Conservation (phyloP, 2,329 filamentous ascomycete species). For the Purpureocillium takamizusanense region DNA sequence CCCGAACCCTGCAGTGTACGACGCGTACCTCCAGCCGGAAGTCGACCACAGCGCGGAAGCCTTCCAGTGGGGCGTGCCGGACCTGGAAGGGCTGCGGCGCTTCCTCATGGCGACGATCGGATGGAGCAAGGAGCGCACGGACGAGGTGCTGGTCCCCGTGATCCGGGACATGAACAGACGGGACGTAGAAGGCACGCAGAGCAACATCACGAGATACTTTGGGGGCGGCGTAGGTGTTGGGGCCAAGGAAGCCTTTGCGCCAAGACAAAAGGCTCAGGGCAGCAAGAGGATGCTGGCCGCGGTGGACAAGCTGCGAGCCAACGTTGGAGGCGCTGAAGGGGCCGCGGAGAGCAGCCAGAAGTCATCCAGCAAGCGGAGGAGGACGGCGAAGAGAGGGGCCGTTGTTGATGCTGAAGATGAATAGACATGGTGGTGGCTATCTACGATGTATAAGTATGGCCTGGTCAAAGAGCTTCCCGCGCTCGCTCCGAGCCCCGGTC, state of each 20-base stretch:
- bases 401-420: slow-evolving; percentile 7
- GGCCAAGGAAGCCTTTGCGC: slow-evolving; percentile 58
- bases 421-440: slow-evolving; percentile 2
- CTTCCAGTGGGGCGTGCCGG: slow-evolving; percentile 95
- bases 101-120: slow-evolving; percentile 91
- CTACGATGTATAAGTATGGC: neutral
- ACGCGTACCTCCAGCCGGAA: slow-evolving; percentile 78
- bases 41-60: slow-evolving; percentile 69
- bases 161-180: slow-evolving; percentile 91
- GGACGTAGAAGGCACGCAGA: slow-evolving; percentile 83
- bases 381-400: slow-evolving; percentile 9
- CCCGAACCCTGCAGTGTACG: slow-evolving; percentile 66
- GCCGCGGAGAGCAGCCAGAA: slow-evolving; percentile 1
- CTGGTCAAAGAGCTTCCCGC: too few relatives aligned
- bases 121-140: slow-evolving; percentile 84
- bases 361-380: slow-evolving; percentile 15
- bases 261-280: slow-evolving; percentile 53
- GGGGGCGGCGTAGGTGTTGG: slow-evolving; percentile 64
- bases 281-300: slow-evolving; percentile 71
- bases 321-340: slow-evolving; percentile 7
- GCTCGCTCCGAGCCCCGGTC: too few relatives aligned
- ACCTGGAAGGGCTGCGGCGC: slow-evolving; percentile 71
- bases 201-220: slow-evolving; percentile 93
- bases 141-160: slow-evolving; percentile 92
- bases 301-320: slow-evolving; percentile 52